Percentiles rank a stretch among this genome's conserved stretches.
These are phyloP conservation scores for Posidonia australis DNA, from an alignment of 106 monocot genomes.

Conservation along the genomic window DNA sequence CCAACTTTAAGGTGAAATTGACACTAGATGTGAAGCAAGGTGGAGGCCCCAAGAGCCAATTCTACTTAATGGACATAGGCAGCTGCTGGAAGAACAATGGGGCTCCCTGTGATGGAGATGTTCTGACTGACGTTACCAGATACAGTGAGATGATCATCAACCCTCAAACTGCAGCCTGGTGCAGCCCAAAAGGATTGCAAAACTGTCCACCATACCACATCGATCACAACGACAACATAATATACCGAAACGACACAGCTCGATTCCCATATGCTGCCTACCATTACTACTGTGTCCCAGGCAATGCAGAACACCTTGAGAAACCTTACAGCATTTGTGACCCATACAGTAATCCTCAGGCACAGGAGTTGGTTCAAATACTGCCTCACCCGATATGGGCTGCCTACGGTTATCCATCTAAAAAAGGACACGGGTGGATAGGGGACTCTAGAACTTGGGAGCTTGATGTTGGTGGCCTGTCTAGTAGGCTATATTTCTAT, in stretches of 20 bases:
- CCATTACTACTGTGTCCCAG: slow-evolving; percentile 70
- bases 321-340: slow-evolving; percentile 62
- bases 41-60: slow-evolving; percentile 71
- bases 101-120: slow-evolving; percentile 64
- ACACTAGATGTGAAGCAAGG: slow-evolving; percentile 58
- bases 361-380: slow-evolving; percentile 81
- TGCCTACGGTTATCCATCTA: slow-evolving; percentile 59
- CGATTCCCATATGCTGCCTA: slow-evolving; percentile 62
- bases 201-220: slow-evolving; percentile 77
- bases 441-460: slow-evolving; percentile 72
- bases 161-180: slow-evolving; percentile 45
- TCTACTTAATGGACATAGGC: slow-evolving; percentile 91
- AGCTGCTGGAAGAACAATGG: slow-evolving; percentile 96
- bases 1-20: slow-evolving; percentile 65
- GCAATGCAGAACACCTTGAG: slow-evolving; percentile 49
- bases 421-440: slow-evolving; percentile 66
- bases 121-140: slow-evolving; percentile 64
- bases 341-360: slow-evolving; percentile 80
- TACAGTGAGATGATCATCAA: slow-evolving; percentile 95
- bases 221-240: slow-evolving; percentile 32
- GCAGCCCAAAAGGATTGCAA: slow-evolving; percentile 26
- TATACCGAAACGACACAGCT: slow-evolving; percentile 37
- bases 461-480: slow-evolving; percentile 65
- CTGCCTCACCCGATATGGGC: slow-evolving; percentile 74
- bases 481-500: slow-evolving; percentile 63